Evolutionary conservation across 2,329 filamentous ascomycete species (phyloP).

Genomic region (Reticulascus tulasneorum): DNA sequence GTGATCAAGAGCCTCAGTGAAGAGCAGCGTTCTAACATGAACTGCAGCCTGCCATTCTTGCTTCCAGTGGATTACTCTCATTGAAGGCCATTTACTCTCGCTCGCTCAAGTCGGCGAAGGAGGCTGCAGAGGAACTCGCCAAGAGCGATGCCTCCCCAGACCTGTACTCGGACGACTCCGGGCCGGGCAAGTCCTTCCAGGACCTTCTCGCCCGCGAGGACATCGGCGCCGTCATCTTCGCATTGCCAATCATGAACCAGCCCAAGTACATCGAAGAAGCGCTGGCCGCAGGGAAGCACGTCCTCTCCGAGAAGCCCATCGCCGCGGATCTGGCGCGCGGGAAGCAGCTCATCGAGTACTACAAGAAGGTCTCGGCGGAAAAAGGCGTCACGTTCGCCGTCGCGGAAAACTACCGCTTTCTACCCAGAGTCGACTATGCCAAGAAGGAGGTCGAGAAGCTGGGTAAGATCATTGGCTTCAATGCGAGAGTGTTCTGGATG

Average conservation of each 20-base stretch:
- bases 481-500: constrained; percentile 37
- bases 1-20: background rate
- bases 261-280: constrained; percentile 55
- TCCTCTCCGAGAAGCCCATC: constrained; percentile 67
- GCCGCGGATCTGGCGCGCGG: constrained; percentile 52
- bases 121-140: constrained; percentile 34
- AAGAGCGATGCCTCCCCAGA: constrained; percentile 29
- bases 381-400: constrained; percentile 48
- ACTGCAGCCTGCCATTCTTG: constrained; percentile 53
- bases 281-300: constrained; percentile 63
- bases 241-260: constrained; percentile 60
- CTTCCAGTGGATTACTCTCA: constrained; percentile 41
- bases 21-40: constrained; percentile 7
- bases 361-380: constrained; percentile 21
- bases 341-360: constrained; percentile 34
- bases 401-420: constrained; percentile 71
- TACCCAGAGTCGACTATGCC: constrained; percentile 50
- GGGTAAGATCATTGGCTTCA: constrained; percentile 37
- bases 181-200: constrained; percentile 39
- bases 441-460: constrained; percentile 36
- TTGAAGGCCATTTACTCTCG: constrained; percentile 67
- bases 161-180: constrained; percentile 55
- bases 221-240: constrained; percentile 52
- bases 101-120: constrained; percentile 52
- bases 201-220: constrained; percentile 52